phyloP scores from a whole-genome alignment of 73 alveolate species.

The Paramecium caudatum region DNA sequence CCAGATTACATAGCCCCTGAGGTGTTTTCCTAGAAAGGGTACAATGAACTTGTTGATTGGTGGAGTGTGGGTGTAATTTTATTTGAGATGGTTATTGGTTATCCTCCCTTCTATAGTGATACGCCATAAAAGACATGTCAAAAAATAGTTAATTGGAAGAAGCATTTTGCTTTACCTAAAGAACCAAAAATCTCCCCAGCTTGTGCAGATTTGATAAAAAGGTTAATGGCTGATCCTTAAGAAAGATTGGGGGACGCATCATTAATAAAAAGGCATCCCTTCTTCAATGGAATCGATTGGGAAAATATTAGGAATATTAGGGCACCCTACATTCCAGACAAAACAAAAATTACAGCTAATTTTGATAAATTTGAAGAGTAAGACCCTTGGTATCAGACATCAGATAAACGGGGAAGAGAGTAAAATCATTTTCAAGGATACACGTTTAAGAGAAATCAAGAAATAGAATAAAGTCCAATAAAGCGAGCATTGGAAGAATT shows the following conservation, averaged over 20 bases:
- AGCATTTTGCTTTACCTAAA: conserved; percentile 91
- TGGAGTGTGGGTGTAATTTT: conserved; percentile 97
- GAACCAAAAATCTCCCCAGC: conserved; percentile 93
- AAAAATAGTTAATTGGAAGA: conserved; percentile 90
- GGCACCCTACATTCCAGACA: conserved; percentile 89
- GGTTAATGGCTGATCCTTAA: conserved; percentile 89
- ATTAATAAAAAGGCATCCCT: conserved; percentile 88
- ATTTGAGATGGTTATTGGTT: conserved; percentile 97
- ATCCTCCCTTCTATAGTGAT: conserved; percentile 97
- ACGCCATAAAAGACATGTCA: conserved; percentile 88
- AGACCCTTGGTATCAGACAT: conserved; percentile 84
- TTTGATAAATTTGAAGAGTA: conserved; percentile 88
- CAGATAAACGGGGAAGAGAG: conserved; percentile 75
- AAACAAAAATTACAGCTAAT: conserved; percentile 79
- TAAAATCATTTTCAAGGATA: conserved; percentile 82
- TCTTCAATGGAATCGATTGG: conserved; percentile 90
- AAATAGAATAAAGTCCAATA: conserved; percentile 78
- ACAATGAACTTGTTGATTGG: conserved; percentile 96
- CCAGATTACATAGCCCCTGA: conserved; percentile 99
- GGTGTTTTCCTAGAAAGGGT: conserved; percentile 92
- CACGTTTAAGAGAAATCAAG: conserved; percentile 85
- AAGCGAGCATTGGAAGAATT: conserved; percentile 71
- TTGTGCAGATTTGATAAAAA: conserved; percentile 88
- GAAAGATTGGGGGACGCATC: conserved; percentile 87
- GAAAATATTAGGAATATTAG: conserved; percentile 73